Base-by-base conservation (phyloP, 805 yeast genomes). In the Yarrowia sp. region DNA sequence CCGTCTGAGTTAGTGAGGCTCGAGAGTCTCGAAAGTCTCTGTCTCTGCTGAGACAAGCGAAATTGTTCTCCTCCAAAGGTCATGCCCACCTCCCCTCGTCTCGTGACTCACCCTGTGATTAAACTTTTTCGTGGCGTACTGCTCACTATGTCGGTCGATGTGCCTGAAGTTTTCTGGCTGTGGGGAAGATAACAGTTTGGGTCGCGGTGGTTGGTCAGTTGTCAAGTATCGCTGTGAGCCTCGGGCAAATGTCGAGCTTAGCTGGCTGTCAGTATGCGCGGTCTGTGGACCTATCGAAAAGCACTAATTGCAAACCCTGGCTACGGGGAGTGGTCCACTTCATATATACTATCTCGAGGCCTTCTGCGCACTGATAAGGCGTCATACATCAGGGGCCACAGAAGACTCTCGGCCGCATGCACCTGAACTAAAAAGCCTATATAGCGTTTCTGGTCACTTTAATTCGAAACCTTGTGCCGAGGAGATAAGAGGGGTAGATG, bases 391-490 rank as follows among this genome's bases (percentile, higher is more conserved):
- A 31, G 55, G 55, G 55, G 55, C 55, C 55, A 47, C 55, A 47
- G 55, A 47, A 47, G 55, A 47, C 55, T 31, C 55, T 47, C 55
- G 55, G 55, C 55, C 55, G 55, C 55, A 47, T 32, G 55, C 55
- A 47, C 55, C 55, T 47, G 55, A 47, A 32, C 55, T 21, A 31
- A 31, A 22, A 47, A 47, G 55, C 18, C 55, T 31, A 47, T 9
- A 19, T 22, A 18, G 22, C 10, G 22, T 6, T 27, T 44, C 19
- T 44, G 51, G 55, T 21, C 38, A 47, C 27, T 47, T 47, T 47
- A 32, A 47, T 44, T 44, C 55, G 55, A 47, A 47, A 47, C 55
- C 29, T 31, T 21, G 22, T 31, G 38, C n/a, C 38, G 55, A 32
- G 55, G 55, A 47, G 55, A 47, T 47, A 47, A 47, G 55, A 47